These are phyloP conservation scores for Hymenoscyphus fructigenus DNA, from an alignment of 2,329 filamentous ascomycete genomes.

Conservation along the genomic window DNA sequence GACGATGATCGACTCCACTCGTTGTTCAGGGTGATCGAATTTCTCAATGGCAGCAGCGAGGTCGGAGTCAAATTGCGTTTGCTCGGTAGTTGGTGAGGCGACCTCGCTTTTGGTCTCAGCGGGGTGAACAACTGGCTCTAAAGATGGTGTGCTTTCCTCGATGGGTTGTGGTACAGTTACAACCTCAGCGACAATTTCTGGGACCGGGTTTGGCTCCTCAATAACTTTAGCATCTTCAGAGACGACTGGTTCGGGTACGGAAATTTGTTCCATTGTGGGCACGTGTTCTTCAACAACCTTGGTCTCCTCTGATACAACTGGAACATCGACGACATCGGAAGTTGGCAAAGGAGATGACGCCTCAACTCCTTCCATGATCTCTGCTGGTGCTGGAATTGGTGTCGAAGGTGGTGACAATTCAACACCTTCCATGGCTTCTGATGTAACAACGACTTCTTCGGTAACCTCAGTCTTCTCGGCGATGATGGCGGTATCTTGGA, in stretches of 20 bases:
- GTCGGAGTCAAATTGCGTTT: not conserved
- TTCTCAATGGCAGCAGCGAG: slow-evolving; percentile 7
- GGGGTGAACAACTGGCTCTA: not conserved
- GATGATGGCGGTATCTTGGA: not conserved
- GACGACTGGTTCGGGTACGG: not conserved
- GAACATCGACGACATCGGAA: not conserved
- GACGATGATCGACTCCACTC: not conserved
- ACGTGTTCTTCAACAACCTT: slow-evolving; percentile 2
- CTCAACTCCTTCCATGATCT: slow-evolving; percentile 1
- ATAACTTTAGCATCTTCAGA: not conserved
- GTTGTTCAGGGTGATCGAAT: slow-evolving; percentile 1
- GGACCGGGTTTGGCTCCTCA: not conserved
- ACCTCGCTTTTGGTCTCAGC: not conserved
- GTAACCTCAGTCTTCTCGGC: not conserved
- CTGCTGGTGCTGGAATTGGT: not conserved
- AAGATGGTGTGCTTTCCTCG: not conserved
- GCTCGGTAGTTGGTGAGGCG: not conserved
- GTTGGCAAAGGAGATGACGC: not conserved
- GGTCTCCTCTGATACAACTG: not conserved
- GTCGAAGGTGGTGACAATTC: not conserved
- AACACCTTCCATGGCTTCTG: not conserved
- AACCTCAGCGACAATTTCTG: not conserved
- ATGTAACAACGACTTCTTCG: not conserved
- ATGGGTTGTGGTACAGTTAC: not conserved
- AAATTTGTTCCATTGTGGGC: not conserved